phyloP scores from a whole-genome alignment of 768 basidiomycete genomes.

The Leccinum obscurum region DNA sequence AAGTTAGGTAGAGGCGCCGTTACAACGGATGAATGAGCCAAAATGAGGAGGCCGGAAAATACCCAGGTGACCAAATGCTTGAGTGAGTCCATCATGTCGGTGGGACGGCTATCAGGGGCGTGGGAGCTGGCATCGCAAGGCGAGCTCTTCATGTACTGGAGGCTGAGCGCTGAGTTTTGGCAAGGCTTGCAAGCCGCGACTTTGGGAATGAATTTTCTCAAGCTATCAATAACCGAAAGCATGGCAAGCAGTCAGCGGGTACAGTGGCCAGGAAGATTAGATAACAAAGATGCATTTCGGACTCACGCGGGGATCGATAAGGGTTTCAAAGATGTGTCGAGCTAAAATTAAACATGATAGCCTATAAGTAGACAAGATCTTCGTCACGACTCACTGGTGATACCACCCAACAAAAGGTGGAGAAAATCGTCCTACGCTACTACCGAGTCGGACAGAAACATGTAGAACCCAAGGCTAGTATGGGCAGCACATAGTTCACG shows the following conservation, averaged over 20 bases:
- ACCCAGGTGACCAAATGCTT: constrained; percentile 9
- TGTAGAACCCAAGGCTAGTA: too few species aligned
- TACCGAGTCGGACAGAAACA: too few species aligned
- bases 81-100: constrained; percentile 9
- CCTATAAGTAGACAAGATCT: neutral
- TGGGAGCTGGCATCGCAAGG: neutral
- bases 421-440: too few species aligned
- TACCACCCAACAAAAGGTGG: neutral
- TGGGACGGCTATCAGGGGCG: neutral
- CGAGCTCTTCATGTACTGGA: constrained; percentile 7
- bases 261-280: constrained; percentile 1
- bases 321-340: neutral
- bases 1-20: constrained; percentile 36
- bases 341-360: constrained; percentile 4
- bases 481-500: neutral
- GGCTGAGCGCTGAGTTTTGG: neutral
- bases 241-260: constrained; percentile 12
- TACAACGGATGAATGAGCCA: constrained; percentile 3
- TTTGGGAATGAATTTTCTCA: constrained; percentile 4
- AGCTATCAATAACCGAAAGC: constrained; percentile 4
- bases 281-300: neutral
- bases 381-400: neutral
- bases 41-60: constrained; percentile 2
- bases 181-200: neutral
- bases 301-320: constrained; percentile 3